Evolutionary conservation across 1,284 basidiomycete genomes (phyloP), one percentile per base, ranked within the genome.

Genomic region (Acaromyces ingoldii): DNA sequence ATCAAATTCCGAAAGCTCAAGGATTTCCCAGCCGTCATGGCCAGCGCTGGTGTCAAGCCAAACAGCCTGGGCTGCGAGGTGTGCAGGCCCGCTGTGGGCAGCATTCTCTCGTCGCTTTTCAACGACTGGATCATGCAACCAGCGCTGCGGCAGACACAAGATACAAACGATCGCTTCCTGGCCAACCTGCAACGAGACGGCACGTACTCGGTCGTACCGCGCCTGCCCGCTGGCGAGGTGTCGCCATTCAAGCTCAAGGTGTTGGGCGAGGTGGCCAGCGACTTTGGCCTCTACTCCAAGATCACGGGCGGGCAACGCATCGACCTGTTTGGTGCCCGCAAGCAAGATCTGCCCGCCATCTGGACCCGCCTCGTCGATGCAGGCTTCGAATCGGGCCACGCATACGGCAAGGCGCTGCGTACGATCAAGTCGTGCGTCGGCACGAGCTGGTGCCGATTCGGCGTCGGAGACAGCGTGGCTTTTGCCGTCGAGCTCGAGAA

Each of bases 141-240:
- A 0, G 77, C 75, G n/a, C 83, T 85, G 60, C 82, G 84, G 60
- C 80, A 83, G 67, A 83, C 84, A 41, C 86, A 88, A 66, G 85
- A 87, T 58, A 86, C 85, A 21, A 86, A 86, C 57, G 77, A 75
- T 57, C 78, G 80, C 46, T 87, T 81, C 75, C 76, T 88, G 52
- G 86, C 84, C 22, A 88, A 88, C 68, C 85, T 88, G 43, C 86
- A 88, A 69, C 79, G 86, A 22, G 84, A 87, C 58, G 86, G 83
- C 6, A 82, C 85, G 0, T 88, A 85, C 75, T 85, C 83, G 1
- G 85, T 88, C 53, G 80, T 88, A 15, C 86, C 86, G 15, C 81
- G 86, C 40, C 79, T 88, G 22, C 77, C 84, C 1, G 85, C 81
- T 1, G 85, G 85, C 41, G 85, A 86, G 70, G 80, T 85, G 36